These are phyloP conservation scores for Lanzia echinophila DNA, from an alignment of 2,329 filamentous ascomycete species.

Conservation along the genomic window DNA sequence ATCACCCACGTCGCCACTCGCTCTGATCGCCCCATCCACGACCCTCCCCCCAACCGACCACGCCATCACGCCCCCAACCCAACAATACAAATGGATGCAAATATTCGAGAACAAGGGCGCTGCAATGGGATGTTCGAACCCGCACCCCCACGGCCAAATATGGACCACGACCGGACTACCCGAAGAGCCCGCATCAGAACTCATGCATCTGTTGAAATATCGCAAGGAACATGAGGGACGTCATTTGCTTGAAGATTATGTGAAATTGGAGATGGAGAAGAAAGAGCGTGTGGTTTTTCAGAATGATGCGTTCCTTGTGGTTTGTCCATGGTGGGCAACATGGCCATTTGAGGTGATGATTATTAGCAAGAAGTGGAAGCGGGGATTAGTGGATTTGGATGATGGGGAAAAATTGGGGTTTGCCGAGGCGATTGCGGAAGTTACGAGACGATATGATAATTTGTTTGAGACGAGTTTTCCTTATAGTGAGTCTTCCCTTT, in stretches of 20 bases:
- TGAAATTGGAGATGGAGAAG: slow-evolving; percentile 72
- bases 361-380: slow-evolving; percentile 74
- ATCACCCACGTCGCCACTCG: slow-evolving; percentile 60
- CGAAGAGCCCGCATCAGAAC: slow-evolving; percentile 78
- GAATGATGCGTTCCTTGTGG: slow-evolving; percentile 75
- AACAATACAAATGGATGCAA: slow-evolving; percentile 94
- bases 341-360: slow-evolving; percentile 98
- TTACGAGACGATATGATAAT: slow-evolving; percentile 91
- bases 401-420: slow-evolving; percentile 64
- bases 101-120: slow-evolving; percentile 99
- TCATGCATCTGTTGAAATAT: slow-evolving; percentile 74
- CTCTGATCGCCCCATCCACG: slow-evolving; percentile 37
- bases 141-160: slow-evolving; percentile 92
- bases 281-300: slow-evolving; percentile 81
- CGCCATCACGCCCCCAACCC: slow-evolving; percentile 48
- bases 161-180: slow-evolving; percentile 92
- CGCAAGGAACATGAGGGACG: slow-evolving; percentile 61
- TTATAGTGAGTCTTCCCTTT: slow-evolving; percentile 57
- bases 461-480: slow-evolving; percentile 95
- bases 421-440: slow-evolving; percentile 79
- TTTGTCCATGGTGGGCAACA: slow-evolving; percentile 95
- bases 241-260: slow-evolving; percentile 77
- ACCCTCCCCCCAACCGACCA: slow-evolving; percentile 36
- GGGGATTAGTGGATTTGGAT: slow-evolving; percentile 75
- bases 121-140: slow-evolving; percentile 98